phyloP scores from a whole-genome alignment of 306 rosid species.

The Betula pendula region DNA sequence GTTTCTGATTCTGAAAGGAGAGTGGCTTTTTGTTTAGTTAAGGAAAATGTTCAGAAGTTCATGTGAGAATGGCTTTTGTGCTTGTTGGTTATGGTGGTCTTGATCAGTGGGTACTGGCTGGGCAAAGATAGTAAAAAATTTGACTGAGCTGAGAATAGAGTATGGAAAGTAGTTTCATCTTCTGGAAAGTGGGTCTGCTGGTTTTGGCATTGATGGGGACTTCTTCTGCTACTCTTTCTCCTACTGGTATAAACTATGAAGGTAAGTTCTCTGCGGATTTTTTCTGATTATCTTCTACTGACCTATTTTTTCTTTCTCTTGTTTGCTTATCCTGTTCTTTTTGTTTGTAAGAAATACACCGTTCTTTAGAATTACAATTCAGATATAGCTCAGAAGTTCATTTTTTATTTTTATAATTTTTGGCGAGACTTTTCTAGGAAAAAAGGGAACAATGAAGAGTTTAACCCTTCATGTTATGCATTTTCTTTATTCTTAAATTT shows the following conservation, averaged over 20 bases:
- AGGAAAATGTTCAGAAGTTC: constrained; percentile 42
- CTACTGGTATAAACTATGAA: constrained; percentile 94
- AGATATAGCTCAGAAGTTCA: not conserved
- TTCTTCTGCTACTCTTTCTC: constrained; percentile 87
- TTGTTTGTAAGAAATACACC: not conserved
- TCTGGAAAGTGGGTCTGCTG: constrained; percentile 52
- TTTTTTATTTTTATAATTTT: not conserved
- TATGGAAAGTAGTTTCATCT: constrained; percentile 47
- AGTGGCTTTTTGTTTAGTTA: constrained; percentile 34
- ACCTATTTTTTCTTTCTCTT: not conserved
- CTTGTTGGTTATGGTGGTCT: constrained; percentile 42
- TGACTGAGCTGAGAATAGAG: constrained; percentile 28
- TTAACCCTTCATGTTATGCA: not conserved
- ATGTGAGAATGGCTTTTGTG: constrained; percentile 43
- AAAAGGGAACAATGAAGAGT: not conserved
- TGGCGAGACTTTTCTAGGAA: not conserved
- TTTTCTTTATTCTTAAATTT: not conserved
- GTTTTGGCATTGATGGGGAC: constrained; percentile 52
- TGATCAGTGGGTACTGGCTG: constrained; percentile 36
- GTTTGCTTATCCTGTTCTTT: not conserved
- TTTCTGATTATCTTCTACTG: not conserved
- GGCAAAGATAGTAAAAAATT: constrained; percentile 22
- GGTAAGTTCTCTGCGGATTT: constrained; percentile 44
- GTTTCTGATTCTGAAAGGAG: constrained; percentile 46
- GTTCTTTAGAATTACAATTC: not conserved